A percentile compares a stretch with the other conserved stretches of the same genome.
These are phyloP conservation scores for Bruguiera sexangula DNA, from an alignment of 345 rosid genomes.

Conservation along the genomic window DNA sequence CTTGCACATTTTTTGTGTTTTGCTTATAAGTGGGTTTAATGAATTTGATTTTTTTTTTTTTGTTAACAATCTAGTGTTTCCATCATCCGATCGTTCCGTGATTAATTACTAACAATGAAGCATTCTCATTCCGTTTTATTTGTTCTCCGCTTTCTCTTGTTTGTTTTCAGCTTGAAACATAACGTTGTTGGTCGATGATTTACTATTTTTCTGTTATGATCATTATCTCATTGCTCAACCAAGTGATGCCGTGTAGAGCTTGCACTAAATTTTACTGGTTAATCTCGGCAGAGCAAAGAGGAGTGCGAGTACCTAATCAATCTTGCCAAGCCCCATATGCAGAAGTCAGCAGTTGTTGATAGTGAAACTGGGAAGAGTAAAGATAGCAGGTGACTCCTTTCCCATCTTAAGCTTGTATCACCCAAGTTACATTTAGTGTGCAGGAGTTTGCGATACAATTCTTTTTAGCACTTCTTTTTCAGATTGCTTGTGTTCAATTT, in stretches of 20 bases:
- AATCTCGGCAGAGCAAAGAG: slow-evolving; percentile 53
- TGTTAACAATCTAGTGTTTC: too few species aligned
- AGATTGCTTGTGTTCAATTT: slow-evolving; percentile 4
- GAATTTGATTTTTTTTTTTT: background rate
- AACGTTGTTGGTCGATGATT: too few species aligned
- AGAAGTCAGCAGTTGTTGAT: slow-evolving; percentile 85
- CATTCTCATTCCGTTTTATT: too few species aligned
- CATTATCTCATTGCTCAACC: background rate
- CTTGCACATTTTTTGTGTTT: too few species aligned
- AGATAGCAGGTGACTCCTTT: slow-evolving; percentile 65
- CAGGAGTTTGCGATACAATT: background rate
- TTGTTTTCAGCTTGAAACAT: too few species aligned
- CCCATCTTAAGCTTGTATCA: background rate
- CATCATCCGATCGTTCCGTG: too few species aligned
- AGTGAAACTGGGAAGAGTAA: slow-evolving; percentile 75
- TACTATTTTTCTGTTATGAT: too few species aligned
- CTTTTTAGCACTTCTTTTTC: slow-evolving; percentile 1
- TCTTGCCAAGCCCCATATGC: slow-evolving; percentile 78
- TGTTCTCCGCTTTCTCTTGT: too few species aligned
- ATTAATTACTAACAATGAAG: too few species aligned
- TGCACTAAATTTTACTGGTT: background rate
- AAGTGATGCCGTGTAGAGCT: background rate
- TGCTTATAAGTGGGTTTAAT: too few species aligned
- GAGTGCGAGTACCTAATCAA: slow-evolving; percentile 79
- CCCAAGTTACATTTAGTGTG: background rate